Conservation (phyloP, 202 grass and related monocot genomes). For the Dendrocalamus latiflorus region DNA sequence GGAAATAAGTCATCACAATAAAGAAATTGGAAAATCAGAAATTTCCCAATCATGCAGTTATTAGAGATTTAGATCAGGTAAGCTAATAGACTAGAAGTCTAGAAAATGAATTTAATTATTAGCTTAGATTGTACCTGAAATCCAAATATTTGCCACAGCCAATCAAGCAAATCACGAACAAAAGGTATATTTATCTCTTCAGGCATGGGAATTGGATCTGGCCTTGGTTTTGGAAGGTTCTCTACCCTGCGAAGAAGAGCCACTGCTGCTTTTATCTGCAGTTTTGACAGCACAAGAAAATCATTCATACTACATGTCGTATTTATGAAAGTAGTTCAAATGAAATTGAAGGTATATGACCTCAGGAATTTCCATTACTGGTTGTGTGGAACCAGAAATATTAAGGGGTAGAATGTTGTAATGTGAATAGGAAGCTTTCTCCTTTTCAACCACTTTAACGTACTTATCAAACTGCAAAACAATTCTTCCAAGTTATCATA, state of each 20-base stretch:
- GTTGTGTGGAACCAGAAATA: constrained; percentile 43
- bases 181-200: neutral
- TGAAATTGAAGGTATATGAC: constrained; percentile 35
- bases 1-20: neutral
- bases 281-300: neutral
- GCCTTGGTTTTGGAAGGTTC: constrained; percentile 42
- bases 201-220: neutral
- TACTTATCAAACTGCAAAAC: constrained; percentile 41
- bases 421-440: constrained; percentile 60
- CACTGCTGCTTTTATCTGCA: constrained; percentile 87
- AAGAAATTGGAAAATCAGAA: neutral
- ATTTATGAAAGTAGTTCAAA: constrained; percentile 1
- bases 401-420: constrained; percentile 98
- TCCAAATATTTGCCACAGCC: constrained; percentile 79
- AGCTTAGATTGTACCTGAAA: constrained; percentile 70
- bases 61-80: constrained; percentile 6
- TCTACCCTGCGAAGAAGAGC: constrained; percentile 30
- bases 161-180: constrained; percentile 74
- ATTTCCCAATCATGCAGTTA: neutral
- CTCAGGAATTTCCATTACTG: constrained; percentile 92
- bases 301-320: neutral
- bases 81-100: neutral
- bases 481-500: neutral
- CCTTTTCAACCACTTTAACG: constrained; percentile 52
- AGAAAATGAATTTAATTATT: neutral